Base-by-base conservation (phyloP, 345 rosid genomes). In the Geranium rotundifolium region DNA sequence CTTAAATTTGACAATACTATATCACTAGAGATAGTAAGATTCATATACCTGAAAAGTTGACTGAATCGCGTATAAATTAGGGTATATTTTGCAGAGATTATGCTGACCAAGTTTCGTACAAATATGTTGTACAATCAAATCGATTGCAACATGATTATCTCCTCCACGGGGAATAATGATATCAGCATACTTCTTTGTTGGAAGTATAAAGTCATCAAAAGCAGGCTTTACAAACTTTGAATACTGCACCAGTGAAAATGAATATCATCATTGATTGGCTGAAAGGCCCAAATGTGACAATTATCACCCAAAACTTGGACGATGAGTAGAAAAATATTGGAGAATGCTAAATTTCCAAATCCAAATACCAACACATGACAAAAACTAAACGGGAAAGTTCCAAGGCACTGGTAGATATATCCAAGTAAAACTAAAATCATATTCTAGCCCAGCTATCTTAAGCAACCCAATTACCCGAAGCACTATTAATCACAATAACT, bases 81-180 rank as follows among this genome's bases (percentile, higher is more conserved):
- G 96, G 72, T 93, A 90, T 78, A 90, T 90, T 88, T 93, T 93
- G 80, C 99, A 93, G 54, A 93, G 85, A 77, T 93, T 91, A 74
- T 90, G 97, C 75, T 93, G 99, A 56, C 95, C 97, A 76, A 93
- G 95, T 79, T 93, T 93, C 56, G 96, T 93, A 59, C 96, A 77
- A 57, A 93, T 93, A 80, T 93, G 99, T 65, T 93, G 99, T 62
- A 93, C 99, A 76, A 93, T 93, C 79, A 93, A 76, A 85, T 93
- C 99, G 71, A 93, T 69, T 27, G 99, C 99, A 19, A 93, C 99
- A 65, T 93, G 98, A 79, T 93, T 93, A 72, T 93, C 97, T 69
- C 97, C 99, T 58, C 99, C 99, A 60, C 99, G 99, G 61, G 99
- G 99, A 77, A 93, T 93, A 63, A 93, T 88, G 67, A 93, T 93